Conservation (phyloP, 192 early-diverging fungal genomes). For the Neocallimastix lanati region DNA sequence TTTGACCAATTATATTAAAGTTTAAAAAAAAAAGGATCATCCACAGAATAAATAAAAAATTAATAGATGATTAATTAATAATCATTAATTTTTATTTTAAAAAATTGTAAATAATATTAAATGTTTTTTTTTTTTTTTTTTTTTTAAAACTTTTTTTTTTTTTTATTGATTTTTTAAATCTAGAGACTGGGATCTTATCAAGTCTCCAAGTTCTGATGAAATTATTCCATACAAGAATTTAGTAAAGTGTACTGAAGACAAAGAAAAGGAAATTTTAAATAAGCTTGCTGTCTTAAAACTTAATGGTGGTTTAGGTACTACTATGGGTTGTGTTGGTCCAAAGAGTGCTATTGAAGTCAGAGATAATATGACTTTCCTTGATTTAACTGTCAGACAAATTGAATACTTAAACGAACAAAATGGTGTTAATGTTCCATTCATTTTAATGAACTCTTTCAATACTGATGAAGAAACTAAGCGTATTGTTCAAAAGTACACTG, state of each 20-base stretch:
- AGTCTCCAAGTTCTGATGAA: constrained; percentile 76
- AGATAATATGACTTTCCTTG: constrained; percentile 95
- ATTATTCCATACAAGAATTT: constrained; percentile 56
- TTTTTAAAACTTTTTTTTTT: too few relatives aligned
- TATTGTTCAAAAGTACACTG: constrained; percentile 94
- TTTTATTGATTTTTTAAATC: constrained; percentile 10
- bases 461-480: constrained; percentile 93
- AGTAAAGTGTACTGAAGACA: constrained; percentile 12
- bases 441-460: constrained; percentile 99
- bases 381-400: constrained; percentile 94
- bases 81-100: too few relatives aligned
- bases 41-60: not conserved
- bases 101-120: too few relatives aligned
- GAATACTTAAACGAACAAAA: constrained; percentile 86
- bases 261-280: constrained; percentile 37
- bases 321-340: constrained; percentile 97
- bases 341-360: constrained; percentile 97
- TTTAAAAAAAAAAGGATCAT: not conserved
- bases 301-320: constrained; percentile 96
- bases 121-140: too few relatives aligned
- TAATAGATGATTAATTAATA: too few relatives aligned
- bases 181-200: constrained; percentile 89
- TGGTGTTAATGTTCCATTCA: constrained; percentile 83
- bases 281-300: constrained; percentile 98
- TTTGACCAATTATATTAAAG: too few relatives aligned